These are phyloP conservation scores for Paratrimastix pyriformis DNA, from an alignment of 78 protist genomes.

Conservation along the genomic window DNA sequence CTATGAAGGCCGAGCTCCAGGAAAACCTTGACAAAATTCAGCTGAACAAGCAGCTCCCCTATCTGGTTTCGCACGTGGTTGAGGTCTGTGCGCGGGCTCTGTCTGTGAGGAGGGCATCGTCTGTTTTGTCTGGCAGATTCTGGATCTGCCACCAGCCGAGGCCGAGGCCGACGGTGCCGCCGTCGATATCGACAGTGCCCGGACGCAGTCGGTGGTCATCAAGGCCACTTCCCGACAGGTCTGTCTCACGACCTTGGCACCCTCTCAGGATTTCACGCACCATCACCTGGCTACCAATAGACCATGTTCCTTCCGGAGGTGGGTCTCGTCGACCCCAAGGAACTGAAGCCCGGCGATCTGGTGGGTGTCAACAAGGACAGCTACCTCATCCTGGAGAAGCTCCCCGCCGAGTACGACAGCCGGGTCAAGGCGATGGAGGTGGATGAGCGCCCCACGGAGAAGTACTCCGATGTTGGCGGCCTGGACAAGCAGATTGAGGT, in stretches of 20 bases:
- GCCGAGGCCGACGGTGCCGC: slow-evolving; percentile 47
- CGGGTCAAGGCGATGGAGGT: slow-evolving; percentile 99
- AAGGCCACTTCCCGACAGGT: neutral
- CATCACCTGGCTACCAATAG: neutral
- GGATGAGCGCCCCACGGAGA: slow-evolving; percentile 94
- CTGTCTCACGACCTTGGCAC: neutral
- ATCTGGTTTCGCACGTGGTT: slow-evolving; percentile 89
- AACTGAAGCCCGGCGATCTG: slow-evolving; percentile 93
- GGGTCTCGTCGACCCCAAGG: slow-evolving; percentile 87
- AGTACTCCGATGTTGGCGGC: slow-evolving; percentile 95
- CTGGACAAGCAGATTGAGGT: slow-evolving; percentile 91
- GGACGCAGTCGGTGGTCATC: neutral
- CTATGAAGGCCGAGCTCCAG: slow-evolving; percentile 58
- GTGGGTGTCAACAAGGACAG: slow-evolving; percentile 98
- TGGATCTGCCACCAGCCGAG: slow-evolving; percentile 50
- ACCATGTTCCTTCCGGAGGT: slow-evolving; percentile 87
- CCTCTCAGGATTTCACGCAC: neutral
- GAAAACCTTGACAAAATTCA: slow-evolving; percentile 87
- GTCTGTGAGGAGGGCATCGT: neutral
- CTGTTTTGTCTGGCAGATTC: slow-evolving; percentile 17
- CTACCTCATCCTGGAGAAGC: slow-evolving; percentile 83
- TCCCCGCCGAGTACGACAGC: slow-evolving; percentile 94
- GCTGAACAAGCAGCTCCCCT: slow-evolving; percentile 89
- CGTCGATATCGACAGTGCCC: neutral
- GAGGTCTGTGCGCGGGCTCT: slow-evolving; percentile 58